A percentile compares a stretch with the other conserved stretches of the same genome.
These are phyloP conservation scores for Colletotrichum tropicale DNA, from an alignment of 2,329 filamentous ascomycete genomes.

Conservation along the genomic window DNA sequence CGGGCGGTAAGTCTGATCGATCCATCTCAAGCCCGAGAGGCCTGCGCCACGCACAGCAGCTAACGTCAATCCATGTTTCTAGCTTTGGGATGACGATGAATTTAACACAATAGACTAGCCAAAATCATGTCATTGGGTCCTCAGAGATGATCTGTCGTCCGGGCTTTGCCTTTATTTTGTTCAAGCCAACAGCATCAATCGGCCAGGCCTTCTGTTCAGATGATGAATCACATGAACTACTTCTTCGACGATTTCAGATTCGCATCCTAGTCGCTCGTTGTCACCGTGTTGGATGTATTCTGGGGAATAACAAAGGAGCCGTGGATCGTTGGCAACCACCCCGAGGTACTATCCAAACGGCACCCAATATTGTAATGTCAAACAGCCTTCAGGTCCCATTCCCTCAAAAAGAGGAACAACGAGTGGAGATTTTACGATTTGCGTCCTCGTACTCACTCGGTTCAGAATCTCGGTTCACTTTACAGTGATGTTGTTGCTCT, in stretches of 20 bases:
- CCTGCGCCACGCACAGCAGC: background rate
- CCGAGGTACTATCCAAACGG: background rate
- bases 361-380: accelerated
- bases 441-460: too few species aligned
- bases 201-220: background rate
- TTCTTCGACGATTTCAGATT: background rate
- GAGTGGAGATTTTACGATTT: too few species aligned
- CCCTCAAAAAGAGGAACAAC: too few species aligned
- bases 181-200: background rate
- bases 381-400: background rate
- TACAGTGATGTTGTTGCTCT: background rate
- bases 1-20: background rate
- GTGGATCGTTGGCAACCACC: background rate
- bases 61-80: background rate
- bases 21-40: background rate
- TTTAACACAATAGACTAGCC: background rate
- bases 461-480: background rate
- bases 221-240: background rate
- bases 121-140: background rate
- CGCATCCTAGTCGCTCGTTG: accelerated
- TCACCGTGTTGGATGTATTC: background rate
- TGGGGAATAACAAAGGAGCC: background rate
- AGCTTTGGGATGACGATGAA: background rate
- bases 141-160: background rate
- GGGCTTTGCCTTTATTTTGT: background rate